Evolutionary conservation across 2,329 filamentous ascomycete species (phyloP).

Genomic region (Verticillium albo-atrum): DNA sequence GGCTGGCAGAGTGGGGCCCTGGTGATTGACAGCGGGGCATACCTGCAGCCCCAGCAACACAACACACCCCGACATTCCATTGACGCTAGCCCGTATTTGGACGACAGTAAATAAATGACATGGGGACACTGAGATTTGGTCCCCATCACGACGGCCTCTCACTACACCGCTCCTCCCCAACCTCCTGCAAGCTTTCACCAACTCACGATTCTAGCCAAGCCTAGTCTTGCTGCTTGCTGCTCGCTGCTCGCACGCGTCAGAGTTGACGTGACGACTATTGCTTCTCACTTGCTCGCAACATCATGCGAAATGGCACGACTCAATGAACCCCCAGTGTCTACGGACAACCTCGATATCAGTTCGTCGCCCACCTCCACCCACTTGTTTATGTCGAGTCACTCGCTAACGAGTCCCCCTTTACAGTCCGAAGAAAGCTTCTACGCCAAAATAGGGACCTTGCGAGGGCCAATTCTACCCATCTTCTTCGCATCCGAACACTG

Average conservation of each 20-base stretch:
- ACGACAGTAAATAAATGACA: constrained; percentile 14
- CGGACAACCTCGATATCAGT: constrained; percentile 69
- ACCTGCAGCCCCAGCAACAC: constrained; percentile 9
- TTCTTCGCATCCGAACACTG: constrained; percentile 69
- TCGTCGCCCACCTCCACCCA: constrained; percentile 11
- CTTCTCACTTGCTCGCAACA: constrained; percentile 2
- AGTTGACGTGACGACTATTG: background rate
- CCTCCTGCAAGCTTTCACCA: constrained; percentile 5
- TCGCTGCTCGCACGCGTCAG: background rate
- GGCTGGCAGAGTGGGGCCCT: background rate
- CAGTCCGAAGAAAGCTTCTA: constrained; percentile 75
- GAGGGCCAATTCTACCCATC: constrained; percentile 72
- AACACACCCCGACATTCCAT: background rate
- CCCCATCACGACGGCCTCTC: constrained; percentile 8
- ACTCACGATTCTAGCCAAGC: background rate
- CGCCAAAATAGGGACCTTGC: constrained; percentile 83
- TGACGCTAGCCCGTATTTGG: constrained; percentile 9
- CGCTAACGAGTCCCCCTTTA: constrained; percentile 8
- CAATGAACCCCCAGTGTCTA: constrained; percentile 67
- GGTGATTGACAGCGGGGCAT: background rate
- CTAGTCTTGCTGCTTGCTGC: background rate
- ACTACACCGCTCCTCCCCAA: constrained; percentile 4
- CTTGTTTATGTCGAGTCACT: background rate
- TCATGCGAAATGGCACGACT: constrained; percentile 68
- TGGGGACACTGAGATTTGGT: constrained; percentile 9